phyloP scores from a whole-genome alignment of 176 grass and related monocot genomes.

The Aegilops longissima region DNA sequence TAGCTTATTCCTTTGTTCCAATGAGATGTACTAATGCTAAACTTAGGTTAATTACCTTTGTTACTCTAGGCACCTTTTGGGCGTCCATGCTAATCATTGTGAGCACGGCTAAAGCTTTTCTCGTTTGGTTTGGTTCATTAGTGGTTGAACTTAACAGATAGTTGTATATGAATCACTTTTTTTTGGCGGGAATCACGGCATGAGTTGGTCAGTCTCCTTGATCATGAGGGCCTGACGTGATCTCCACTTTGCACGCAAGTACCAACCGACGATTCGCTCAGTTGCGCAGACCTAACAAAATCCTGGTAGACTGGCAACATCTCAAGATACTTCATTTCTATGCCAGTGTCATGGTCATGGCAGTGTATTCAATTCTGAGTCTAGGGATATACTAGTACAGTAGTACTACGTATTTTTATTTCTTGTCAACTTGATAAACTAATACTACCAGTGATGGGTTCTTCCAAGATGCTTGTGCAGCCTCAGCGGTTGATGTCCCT shows the following conservation, averaged over 20 bases:
- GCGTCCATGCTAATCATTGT: not conserved
- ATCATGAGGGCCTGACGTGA: not conserved
- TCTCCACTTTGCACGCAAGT: slow-evolving; percentile 5
- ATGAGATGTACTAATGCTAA: not conserved
- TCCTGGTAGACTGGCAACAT: not conserved
- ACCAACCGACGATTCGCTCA: not conserved
- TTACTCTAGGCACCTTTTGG: not conserved
- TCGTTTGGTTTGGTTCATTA: not conserved
- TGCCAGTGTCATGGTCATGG: not conserved
- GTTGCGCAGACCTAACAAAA: not conserved
- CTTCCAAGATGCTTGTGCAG: not conserved
- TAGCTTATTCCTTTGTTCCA: not conserved
- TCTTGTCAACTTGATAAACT: not conserved
- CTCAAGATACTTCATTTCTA: not conserved
- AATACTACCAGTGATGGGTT: not conserved
- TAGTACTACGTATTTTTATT: not conserved
- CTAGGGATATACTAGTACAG: not conserved
- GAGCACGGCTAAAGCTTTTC: not conserved
- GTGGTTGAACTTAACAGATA: not conserved
- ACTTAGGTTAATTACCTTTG: too few relatives aligned
- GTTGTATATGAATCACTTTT: not conserved
- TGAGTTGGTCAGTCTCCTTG: not conserved
- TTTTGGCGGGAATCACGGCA: not conserved
- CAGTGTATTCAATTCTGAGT: not conserved
- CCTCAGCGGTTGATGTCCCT: not conserved